Base-by-base conservation (phyloP, 768 basidiomycete species). In the Russula sp. region DNA sequence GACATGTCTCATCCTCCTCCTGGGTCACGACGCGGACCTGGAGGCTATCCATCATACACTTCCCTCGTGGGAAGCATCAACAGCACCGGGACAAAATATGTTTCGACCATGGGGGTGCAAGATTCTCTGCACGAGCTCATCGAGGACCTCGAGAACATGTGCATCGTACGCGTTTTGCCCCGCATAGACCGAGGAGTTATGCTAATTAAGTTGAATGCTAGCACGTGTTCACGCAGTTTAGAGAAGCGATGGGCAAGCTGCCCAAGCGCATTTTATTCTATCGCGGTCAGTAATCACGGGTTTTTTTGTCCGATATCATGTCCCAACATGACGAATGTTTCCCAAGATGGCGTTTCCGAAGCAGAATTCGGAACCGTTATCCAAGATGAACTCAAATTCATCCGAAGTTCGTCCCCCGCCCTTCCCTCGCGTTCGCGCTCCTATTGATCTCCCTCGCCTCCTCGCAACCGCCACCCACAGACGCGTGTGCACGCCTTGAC, bases 1-100 rank as follows among this genome's bases (percentile, higher is more conserved):
- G 90, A 92, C 71, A 87, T 90, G n/a, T 88, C 91, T 48, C 90
- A 93, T 69, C 89, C 92, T 7, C 89, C 91, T 13, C 59, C 63
- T 13, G 89, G 89, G 9, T 81, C 87, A 0, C 81, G 46, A 48
- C n/a, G 22, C 10, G 46, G 46, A 13, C 11, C 22, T n/a, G 46
- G 81, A 22, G 88, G 84, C 10, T 82, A 84, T 4, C 91, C 91
- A 1, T 92, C 91, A 0, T 92, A 88, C 72, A 88, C 92, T 0
- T 80, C 89, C 13, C 75, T 93, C 16, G 89, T 92, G 11, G 89
- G 82, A 30, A 92, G 87, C 65, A 84, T 92, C 36, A 91, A 93
- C 70, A 83, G 83, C 0, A 82, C 85, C 59, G 83, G 81, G 0
- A 85, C 86, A 1, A 90, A 90, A 72, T 93, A 91, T 64, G 59